Percentiles rank a stretch among this genome's conserved stretches.
Conservation (phyloP, 2,329 filamentous ascomycete species). For the Penicillium sclerotigenum region DNA sequence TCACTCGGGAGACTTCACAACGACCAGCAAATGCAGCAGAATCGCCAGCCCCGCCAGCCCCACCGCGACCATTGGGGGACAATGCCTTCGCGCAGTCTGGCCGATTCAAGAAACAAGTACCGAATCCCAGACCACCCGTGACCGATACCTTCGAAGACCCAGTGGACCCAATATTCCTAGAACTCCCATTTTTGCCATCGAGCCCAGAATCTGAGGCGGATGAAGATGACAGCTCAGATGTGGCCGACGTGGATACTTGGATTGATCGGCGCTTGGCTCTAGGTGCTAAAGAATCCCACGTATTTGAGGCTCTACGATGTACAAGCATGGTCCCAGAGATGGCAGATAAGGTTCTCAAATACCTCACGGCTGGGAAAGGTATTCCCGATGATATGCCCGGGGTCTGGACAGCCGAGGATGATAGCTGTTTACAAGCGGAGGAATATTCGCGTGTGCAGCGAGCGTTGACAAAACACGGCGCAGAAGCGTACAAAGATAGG, state of each 20-base stretch:
- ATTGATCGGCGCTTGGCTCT: constrained; percentile 34
- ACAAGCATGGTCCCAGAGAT: constrained; percentile 42
- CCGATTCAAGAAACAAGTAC: background rate
- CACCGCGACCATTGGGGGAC: constrained; percentile 1
- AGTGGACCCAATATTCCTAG: constrained; percentile 25
- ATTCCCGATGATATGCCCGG: constrained; percentile 44
- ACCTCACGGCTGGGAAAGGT: constrained; percentile 29
- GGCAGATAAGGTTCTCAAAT: constrained; percentile 37
- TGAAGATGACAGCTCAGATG: constrained; percentile 17
- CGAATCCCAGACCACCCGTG: constrained; percentile 1
- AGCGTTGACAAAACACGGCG: constrained; percentile 46
- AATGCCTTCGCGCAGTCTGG: constrained; percentile 6
- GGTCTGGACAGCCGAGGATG: constrained; percentile 49
- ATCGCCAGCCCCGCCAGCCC: background rate
- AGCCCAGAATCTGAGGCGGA: constrained; percentile 20
- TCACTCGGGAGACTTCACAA: too few relatives aligned
- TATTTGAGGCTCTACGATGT: constrained; percentile 36
- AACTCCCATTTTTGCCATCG: constrained; percentile 32
- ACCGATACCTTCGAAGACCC: constrained; percentile 1
- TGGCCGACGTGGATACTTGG: constrained; percentile 37
- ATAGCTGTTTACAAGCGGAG: constrained; percentile 34
- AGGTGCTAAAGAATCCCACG: constrained; percentile 30
- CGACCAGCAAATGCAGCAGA: background rate
- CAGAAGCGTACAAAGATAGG: constrained; percentile 32
- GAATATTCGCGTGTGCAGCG: constrained; percentile 35